Conservation (phyloP, 2,329 filamentous ascomycete genomes). For the Mycosphaerelloides madeirae region DNA sequence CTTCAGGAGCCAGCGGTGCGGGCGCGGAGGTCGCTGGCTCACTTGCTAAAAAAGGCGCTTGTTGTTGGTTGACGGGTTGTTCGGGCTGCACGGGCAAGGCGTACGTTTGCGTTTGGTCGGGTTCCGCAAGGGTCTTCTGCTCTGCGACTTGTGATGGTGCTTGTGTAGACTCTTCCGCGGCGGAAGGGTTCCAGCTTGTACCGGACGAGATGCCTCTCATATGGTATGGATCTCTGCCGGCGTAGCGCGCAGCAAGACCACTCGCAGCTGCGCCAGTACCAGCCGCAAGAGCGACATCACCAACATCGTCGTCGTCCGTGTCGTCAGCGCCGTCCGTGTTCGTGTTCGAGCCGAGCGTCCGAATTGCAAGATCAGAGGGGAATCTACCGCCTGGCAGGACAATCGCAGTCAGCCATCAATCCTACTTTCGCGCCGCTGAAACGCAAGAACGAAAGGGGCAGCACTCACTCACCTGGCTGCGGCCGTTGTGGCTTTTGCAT, state of each 20-base stretch:
- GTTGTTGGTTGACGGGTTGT: slow-evolving; percentile 20
- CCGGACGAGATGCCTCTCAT: slow-evolving; percentile 15
- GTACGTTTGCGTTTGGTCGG: slow-evolving; percentile 22
- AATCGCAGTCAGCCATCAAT: neutral
- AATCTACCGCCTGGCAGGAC: slow-evolving; percentile 60
- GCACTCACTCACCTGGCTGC: slow-evolving; percentile 67
- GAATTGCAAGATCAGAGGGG: slow-evolving; percentile 86
- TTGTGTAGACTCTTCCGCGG: slow-evolving; percentile 15
- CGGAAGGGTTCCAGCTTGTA: neutral
- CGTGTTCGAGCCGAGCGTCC: slow-evolving; percentile 59
- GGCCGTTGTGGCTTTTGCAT: slow-evolving; percentile 58
- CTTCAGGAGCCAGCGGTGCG: slow-evolving; percentile 17
- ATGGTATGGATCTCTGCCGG: slow-evolving; percentile 27
- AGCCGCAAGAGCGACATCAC: slow-evolving; percentile 50
- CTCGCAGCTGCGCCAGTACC: slow-evolving; percentile 33
- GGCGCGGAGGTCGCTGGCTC: slow-evolving; percentile 15
- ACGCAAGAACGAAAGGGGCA: slow-evolving; percentile 28
- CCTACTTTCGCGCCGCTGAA: neutral
- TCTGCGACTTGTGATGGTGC: slow-evolving; percentile 22
- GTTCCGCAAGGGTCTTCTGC: slow-evolving; percentile 3
- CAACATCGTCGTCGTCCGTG: slow-evolving; percentile 61
- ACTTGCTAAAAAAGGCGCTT: slow-evolving; percentile 26
- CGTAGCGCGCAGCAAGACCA: slow-evolving; percentile 20
- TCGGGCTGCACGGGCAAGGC: slow-evolving; percentile 19
- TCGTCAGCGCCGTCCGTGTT: slow-evolving; percentile 75